These are phyloP conservation scores for Halenospora varia DNA, from an alignment of 495 filamentous ascomycete genomes.

Conservation along the genomic window DNA sequence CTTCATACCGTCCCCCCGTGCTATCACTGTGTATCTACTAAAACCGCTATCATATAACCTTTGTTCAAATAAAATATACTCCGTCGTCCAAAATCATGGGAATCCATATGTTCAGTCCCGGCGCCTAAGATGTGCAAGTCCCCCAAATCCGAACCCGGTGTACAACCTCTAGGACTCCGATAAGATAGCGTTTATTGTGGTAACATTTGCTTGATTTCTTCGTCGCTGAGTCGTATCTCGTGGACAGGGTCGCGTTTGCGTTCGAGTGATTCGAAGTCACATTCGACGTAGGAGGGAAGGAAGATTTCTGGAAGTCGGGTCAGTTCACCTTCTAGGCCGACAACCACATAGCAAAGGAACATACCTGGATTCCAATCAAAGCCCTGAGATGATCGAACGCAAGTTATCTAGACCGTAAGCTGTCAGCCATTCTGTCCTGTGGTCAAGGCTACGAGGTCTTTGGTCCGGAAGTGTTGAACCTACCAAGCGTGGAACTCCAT, in stretches of 20 bases:
- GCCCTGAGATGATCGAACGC: conserved; percentile 63
- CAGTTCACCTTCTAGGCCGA: neutral
- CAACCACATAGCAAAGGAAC: conserved; percentile 7
- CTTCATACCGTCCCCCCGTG: neutral
- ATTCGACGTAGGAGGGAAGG: conserved; percentile 52
- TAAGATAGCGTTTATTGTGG: conserved; percentile 36
- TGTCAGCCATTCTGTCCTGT: neutral
- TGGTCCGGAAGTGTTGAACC: conserved; percentile 28
- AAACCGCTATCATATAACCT: conserved; percentile 6
- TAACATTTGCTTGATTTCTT: conserved; percentile 53
- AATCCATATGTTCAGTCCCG: conserved; percentile 25
- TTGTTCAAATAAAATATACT: conserved; percentile 14
- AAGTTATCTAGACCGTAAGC: conserved; percentile 51
- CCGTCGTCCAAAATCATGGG: conserved; percentile 21
- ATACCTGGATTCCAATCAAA: conserved; percentile 68
- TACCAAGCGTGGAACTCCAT: conserved; percentile 59
- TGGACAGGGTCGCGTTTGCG: conserved; percentile 62
- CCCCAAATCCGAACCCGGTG: conserved; percentile 11
- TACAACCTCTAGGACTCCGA: conserved; percentile 14
- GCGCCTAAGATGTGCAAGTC: conserved; percentile 15
- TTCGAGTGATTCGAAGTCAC: conserved; percentile 56
- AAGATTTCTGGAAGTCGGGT: conserved; percentile 41
- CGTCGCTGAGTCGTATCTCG: conserved; percentile 63
- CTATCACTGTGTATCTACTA: conserved; percentile 17
- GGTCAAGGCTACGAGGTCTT: neutral